Conservation (phyloP, 2,329 filamentous ascomycete genomes). For the Aspergillus puulaauensis region DNA sequence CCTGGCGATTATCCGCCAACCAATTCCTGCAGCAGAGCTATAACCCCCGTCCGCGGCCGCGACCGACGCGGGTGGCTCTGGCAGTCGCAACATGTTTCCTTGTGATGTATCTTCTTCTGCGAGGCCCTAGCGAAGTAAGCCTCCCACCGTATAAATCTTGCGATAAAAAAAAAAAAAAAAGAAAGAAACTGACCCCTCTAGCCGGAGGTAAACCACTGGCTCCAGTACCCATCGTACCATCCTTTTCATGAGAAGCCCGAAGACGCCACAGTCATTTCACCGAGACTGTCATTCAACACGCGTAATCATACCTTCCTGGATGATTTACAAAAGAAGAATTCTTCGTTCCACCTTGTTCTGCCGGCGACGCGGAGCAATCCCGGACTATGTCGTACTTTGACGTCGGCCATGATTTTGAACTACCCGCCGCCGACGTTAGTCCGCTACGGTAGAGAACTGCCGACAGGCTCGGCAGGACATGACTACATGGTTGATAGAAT, state of each 20-base stretch:
- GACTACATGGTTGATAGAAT: slow-evolving; percentile 48
- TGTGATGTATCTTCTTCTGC: slow-evolving; percentile 22
- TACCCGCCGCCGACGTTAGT: slow-evolving; percentile 60
- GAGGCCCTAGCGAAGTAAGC: slow-evolving; percentile 18
- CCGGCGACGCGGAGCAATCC: slow-evolving; percentile 49
- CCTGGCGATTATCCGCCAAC: slow-evolving; percentile 18
- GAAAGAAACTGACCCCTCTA: slow-evolving; percentile 7
- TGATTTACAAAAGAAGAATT: slow-evolving; percentile 34
- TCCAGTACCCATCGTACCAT: slow-evolving; percentile 34
- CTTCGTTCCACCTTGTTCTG: slow-evolving; percentile 57
- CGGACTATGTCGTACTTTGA: slow-evolving; percentile 57
- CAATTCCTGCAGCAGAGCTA: slow-evolving; percentile 25
- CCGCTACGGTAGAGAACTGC: slow-evolving; percentile 39
- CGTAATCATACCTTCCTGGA: slow-evolving; percentile 28
- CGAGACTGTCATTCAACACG: slow-evolving; percentile 14
- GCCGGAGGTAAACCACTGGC: slow-evolving; percentile 30
- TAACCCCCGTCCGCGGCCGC: slow-evolving; percentile 27
- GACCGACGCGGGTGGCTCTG: slow-evolving; percentile 25
- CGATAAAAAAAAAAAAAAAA: not conserved
- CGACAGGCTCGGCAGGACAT: slow-evolving; percentile 31
- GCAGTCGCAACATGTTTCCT: slow-evolving; percentile 22
- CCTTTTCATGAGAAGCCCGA: slow-evolving; percentile 31
- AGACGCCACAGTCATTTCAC: slow-evolving; percentile 29
- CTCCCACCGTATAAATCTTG: not conserved
- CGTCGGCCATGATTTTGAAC: slow-evolving; percentile 58